Conservation (phyloP, 257 asterid genomes). For the Fraxinus pennsylvanica region DNA sequence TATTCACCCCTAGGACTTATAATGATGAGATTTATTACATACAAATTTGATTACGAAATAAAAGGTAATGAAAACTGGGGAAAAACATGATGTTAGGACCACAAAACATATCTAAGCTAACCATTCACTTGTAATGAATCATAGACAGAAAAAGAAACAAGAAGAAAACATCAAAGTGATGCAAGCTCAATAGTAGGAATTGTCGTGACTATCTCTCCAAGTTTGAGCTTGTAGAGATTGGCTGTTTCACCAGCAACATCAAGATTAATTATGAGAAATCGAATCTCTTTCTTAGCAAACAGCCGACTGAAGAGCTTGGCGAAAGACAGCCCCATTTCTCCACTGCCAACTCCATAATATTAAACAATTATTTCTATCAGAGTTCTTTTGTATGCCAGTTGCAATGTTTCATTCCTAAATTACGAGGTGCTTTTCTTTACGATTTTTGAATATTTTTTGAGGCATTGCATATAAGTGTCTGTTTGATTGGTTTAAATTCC, state of each 20-base stretch:
- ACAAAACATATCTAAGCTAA: neutral
- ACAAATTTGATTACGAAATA: too few relatives aligned
- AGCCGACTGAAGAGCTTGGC: conserved; percentile 9
- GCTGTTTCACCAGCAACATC: conserved; percentile 16
- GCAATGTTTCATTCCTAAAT: too few relatives aligned
- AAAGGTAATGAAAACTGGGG: neutral
- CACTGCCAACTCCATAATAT: conserved; percentile 2
- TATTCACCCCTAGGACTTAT: too few relatives aligned
- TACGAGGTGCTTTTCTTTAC: too few relatives aligned
- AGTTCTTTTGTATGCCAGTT: too few relatives aligned
- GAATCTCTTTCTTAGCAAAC: conserved; percentile 11
- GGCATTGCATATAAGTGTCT: too few relatives aligned
- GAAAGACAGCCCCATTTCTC: conserved; percentile 13
- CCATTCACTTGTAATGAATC: neutral
- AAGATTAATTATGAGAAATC: conserved; percentile 4
- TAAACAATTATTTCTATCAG: too few relatives aligned
- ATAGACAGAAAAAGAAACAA: neutral
- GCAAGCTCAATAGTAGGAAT: conserved; percentile 10
- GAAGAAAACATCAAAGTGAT: neutral
- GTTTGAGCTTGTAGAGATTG: conserved; percentile 17
- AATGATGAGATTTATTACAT: neutral
- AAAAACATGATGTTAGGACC: neutral
- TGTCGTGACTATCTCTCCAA: conserved; percentile 14
- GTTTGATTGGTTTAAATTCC: too few relatives aligned
- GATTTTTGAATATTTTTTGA: too few relatives aligned